Evolutionary conservation across 2,329 filamentous ascomycete genomes (phyloP).

Genomic region (Akanthomyces muscarius): DNA sequence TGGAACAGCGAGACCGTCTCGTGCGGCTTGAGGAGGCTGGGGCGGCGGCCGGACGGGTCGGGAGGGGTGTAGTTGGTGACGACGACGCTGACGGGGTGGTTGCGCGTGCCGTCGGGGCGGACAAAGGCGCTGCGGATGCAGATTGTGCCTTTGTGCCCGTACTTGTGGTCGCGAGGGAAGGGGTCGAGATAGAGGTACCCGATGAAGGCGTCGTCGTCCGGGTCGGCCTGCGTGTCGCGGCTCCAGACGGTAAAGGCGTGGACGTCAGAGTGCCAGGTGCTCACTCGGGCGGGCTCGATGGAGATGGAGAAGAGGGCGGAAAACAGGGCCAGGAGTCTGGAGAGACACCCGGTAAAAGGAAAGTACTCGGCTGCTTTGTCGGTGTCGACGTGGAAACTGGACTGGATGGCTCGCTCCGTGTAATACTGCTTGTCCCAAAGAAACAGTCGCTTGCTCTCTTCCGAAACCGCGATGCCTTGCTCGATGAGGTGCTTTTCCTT

Average conservation of each 20-base stretch:
- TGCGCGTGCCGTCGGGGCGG: constrained; percentile 59
- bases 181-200: constrained; percentile 75
- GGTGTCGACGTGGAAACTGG: constrained; percentile 69
- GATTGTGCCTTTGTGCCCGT: constrained; percentile 76
- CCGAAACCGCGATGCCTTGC: neutral
- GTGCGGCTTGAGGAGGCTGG: no score
- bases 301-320: constrained; percentile 70
- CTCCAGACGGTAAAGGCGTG: neutral
- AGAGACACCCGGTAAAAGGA: constrained; percentile 62
- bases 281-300: constrained; percentile 40
- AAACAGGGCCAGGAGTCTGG: constrained; percentile 70
- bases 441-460: neutral
- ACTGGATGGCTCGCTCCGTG: constrained; percentile 68
- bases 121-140: constrained; percentile 58
- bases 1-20: no score
- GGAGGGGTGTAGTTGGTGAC: no score
- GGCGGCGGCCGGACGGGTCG: no score
- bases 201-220: constrained; percentile 59
- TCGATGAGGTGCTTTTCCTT: neutral
- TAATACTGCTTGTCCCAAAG: constrained; percentile 38
- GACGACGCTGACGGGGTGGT: constrained; percentile 59
- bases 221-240: constrained; percentile 49
- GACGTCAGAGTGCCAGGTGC: neutral
- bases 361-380: constrained; percentile 73
- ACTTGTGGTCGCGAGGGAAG: constrained; percentile 69